A percentile compares a stretch with the other conserved stretches of the same genome.
Conservation (phyloP, 306 rosid species). For the Lupinus albus region DNA sequence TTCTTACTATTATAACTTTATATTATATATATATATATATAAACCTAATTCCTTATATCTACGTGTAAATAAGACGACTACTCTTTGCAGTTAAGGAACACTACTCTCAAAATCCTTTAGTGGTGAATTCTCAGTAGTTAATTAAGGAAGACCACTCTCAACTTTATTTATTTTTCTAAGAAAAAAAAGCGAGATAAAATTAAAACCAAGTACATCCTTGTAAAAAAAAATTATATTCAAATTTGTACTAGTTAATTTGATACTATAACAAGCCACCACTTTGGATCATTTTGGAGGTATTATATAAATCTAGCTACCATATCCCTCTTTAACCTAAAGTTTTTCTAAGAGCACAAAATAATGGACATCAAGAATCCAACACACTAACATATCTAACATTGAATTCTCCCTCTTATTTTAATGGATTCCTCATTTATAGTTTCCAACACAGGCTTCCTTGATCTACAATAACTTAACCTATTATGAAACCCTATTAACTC, state of each 20-base stretch:
- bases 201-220: too few species aligned
- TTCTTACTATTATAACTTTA: too few species aligned
- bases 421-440: constrained; percentile 78
- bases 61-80: too few species aligned
- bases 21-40: too few species aligned
- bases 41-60: too few species aligned
- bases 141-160: too few species aligned
- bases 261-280: background rate
- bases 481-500: constrained; percentile 54
- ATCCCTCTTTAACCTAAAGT: background rate
- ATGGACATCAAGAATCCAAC: background rate
- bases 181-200: background rate
- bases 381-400: background rate
- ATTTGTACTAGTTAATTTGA: constrained; percentile 23
- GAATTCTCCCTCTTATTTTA: background rate
- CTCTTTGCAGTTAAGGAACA: too few species aligned
- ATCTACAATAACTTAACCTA: constrained; percentile 66
- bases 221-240: constrained; percentile 1
- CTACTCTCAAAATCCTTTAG: too few species aligned
- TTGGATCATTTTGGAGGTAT: background rate
- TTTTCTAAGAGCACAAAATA: background rate
- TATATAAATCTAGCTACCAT: constrained; percentile 1
- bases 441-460: constrained; percentile 82
- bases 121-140: too few species aligned
- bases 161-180: background rate